Conservation (phyloP, 345 rosid genomes). For the Boechera stricta region DNA sequence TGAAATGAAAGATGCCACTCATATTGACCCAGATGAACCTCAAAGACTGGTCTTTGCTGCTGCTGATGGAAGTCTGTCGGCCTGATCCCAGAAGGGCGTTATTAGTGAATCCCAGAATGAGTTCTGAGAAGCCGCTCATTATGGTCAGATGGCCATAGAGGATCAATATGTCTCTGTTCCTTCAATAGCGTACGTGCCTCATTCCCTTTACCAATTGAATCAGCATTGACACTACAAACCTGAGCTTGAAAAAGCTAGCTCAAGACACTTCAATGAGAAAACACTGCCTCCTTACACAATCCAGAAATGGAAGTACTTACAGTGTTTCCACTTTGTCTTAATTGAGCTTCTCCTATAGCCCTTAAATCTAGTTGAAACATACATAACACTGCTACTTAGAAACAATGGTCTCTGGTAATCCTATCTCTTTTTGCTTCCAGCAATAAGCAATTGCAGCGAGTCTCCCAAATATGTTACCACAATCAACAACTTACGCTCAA, state of each 20-base stretch:
- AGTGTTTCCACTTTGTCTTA: constrained; percentile 3
- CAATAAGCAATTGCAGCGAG: constrained; percentile 16
- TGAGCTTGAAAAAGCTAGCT: constrained; percentile 17
- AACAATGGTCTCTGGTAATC: constrained; percentile 2
- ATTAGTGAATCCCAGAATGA: constrained; percentile 46
- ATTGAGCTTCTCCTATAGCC: constrained; percentile 17
- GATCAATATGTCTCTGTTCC: constrained; percentile 58
- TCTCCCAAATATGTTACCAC: constrained; percentile 16
- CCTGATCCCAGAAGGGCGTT: constrained; percentile 55
- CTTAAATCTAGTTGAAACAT: constrained; percentile 7
- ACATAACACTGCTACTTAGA: constrained; percentile 18
- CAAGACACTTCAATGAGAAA: constrained; percentile 7
- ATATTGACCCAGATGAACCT: constrained; percentile 46
- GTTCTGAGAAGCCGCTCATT: constrained; percentile 49
- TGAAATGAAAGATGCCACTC: constrained; percentile 37
- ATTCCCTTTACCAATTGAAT: constrained; percentile 50
- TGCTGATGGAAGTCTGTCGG: constrained; percentile 48
- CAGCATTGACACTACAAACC: constrained; percentile 10
- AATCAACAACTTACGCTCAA: constrained; percentile 13
- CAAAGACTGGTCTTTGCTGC: constrained; percentile 48
- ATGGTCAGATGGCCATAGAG: constrained; percentile 58
- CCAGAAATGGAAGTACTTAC: constrained; percentile 16
- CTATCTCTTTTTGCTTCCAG: background rate
- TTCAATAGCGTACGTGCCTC: constrained; percentile 51
- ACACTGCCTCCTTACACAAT: constrained; percentile 15